Conservation (phyloP, 2,329 filamentous ascomycete species). For the Colletotrichum plurivorum region DNA sequence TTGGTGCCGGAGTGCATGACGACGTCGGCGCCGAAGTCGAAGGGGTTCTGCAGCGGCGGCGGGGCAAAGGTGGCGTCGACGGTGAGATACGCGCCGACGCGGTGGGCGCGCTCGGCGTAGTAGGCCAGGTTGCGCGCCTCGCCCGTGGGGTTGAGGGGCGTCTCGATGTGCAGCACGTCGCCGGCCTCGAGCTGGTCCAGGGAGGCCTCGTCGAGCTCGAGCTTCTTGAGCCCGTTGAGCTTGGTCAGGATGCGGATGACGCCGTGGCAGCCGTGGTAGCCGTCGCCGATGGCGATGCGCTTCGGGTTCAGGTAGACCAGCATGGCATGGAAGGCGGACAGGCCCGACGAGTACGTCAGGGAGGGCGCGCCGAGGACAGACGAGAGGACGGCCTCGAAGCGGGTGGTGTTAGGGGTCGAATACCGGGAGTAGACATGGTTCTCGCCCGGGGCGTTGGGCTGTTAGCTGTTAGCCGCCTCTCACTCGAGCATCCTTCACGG, state of each 20-base stretch:
- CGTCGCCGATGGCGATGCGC: conserved; percentile 84
- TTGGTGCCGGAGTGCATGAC: conserved; percentile 96
- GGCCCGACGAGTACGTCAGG: conserved; percentile 86
- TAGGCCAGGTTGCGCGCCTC: conserved; percentile 80
- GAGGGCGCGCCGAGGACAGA: conserved; percentile 78
- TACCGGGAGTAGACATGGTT: conserved; percentile 88
- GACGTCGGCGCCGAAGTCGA: conserved; percentile 83
- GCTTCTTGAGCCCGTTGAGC: conserved; percentile 80
- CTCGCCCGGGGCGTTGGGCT: conserved; percentile 68
- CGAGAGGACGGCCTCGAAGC: conserved; percentile 86
- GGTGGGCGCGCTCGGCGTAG: conserved; percentile 81
- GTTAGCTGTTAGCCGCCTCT: conserved; percentile 36
- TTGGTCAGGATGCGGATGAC: conserved; percentile 82
- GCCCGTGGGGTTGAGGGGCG: conserved; percentile 92
- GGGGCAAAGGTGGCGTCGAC: conserved; percentile 96
- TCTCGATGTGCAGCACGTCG: conserved; percentile 93
- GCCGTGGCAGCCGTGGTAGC: conserved; percentile 95
- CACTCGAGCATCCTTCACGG: neutral
- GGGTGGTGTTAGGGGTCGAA: conserved; percentile 83
- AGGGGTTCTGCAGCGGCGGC: conserved; percentile 89
- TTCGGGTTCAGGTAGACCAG: conserved; percentile 88
- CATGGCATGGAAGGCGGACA: conserved; percentile 90
- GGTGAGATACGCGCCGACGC: conserved; percentile 80
- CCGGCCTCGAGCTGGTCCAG: conserved; percentile 77
- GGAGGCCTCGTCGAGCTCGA: conserved; percentile 68